Base-by-base conservation (phyloP, 129 eudicot species). In the Deinandra increscens region DNA sequence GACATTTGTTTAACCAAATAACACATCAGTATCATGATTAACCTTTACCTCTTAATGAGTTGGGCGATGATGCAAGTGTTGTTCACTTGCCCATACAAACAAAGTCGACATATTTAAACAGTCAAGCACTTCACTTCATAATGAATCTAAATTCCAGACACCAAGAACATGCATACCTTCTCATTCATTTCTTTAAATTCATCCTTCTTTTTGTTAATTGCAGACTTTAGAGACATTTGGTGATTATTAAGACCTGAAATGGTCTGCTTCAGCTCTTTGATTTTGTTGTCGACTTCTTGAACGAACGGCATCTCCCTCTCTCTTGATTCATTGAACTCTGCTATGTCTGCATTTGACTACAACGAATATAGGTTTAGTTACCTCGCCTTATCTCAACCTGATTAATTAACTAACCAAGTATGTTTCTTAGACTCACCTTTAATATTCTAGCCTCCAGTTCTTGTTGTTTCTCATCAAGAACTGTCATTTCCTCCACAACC, bases 271-370 rank as follows among this genome's bases (percentile, higher is more conserved):
- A 93, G 73, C 73, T 89, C 88, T 67, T 86, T 81, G 65, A 93
- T 81, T 75, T 87, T 83, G 15, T 79, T 66, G 20, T 83, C 90
- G 29, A 84, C 67, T 78, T 93, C 96, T 68, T 86, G 90, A 65
- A 89, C 81, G 9, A 68, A 76, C 6, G 96, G 92, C 87, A 78
- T 77, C 81, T 93, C 95, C 67, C 73, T 80, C 69, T 89, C 98
- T 73, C 87, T 81, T 60, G 79, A 74, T 66, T 89, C 85, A 22
- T 89, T 81, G 20, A 60, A 37, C 75, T 82, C 88, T 68, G 85
- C 75, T 74, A 86, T 79, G 72, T 89, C 96, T 50, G 74, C 74
- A 42, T 83, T 78, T 72, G 83, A 68, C 98, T 89, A 81, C 54
- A 75, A 70, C 29, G 69, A 46, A 10, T n/a, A 54, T 11, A 58